A percentile compares a stretch with the other conserved stretches of the same genome.
Conservation (phyloP, 1,139 yeast species). For the Geotrichum candidum region DNA sequence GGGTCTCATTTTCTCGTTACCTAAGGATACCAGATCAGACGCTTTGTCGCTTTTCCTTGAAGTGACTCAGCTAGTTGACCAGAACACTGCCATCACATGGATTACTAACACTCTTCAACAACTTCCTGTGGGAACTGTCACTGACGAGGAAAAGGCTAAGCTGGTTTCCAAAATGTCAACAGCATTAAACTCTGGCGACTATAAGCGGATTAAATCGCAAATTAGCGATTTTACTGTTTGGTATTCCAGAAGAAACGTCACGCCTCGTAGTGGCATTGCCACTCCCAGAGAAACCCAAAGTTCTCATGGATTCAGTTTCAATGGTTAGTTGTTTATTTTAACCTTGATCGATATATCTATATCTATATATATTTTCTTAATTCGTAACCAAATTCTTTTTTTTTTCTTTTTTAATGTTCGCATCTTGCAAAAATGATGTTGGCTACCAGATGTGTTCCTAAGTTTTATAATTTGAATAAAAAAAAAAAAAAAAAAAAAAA, state of each 20-base stretch:
- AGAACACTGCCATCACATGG: constrained; percentile 50
- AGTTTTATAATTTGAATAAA: no score
- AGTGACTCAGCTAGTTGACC: constrained; percentile 50
- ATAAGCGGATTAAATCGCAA: constrained; percentile 63
- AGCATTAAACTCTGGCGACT: constrained; percentile 65
- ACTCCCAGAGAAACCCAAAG: constrained; percentile 2
- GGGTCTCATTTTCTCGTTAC: constrained; percentile 69
- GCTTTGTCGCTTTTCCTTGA: constrained; percentile 70
- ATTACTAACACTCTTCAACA: constrained; percentile 48
- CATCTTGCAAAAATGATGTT: no score
- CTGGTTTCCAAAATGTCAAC: constrained; percentile 50
- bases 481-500: no score
- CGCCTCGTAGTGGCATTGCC: constrained; percentile 5
- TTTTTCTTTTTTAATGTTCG: no score
- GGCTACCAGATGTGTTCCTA: no score
- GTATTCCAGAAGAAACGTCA: constrained; percentile 72
- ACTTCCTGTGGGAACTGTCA: constrained; percentile 56
- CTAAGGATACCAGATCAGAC: constrained; percentile 63
- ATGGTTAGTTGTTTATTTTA: background rate
- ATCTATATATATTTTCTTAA: background rate
- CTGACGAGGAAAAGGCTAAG: constrained; percentile 58
- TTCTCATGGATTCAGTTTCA: constrained; percentile 3
- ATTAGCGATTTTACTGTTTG: constrained; percentile 73
- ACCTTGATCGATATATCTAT: background rate
- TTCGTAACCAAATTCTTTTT: background rate